phyloP scores from a whole-genome alignment of 2,329 filamentous ascomycete genomes.

The Aspergillus piperis region DNA sequence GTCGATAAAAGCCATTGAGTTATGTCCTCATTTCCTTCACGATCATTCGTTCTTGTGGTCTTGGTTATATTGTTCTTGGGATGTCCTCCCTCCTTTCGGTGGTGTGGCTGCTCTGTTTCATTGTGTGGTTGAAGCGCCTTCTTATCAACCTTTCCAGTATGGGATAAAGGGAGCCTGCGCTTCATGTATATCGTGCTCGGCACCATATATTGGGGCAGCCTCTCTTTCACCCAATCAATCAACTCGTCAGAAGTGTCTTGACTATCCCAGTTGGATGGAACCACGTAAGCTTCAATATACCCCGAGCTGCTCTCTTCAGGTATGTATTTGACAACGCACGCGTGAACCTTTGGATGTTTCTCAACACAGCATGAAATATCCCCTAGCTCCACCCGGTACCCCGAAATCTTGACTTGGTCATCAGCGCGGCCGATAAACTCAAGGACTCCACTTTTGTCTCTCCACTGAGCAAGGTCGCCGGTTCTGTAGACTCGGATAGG shows the following conservation, averaged over 20 bases:
- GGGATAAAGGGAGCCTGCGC: slow-evolving; percentile 66
- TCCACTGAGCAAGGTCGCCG: slow-evolving; percentile 63
- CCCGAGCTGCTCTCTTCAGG: background rate
- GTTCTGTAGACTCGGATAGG: slow-evolving; percentile 53
- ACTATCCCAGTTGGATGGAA: background rate
- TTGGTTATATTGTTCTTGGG: background rate
- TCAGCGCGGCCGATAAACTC: slow-evolving; percentile 74
- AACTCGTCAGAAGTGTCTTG: slow-evolving; percentile 45
- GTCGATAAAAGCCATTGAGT: too few species aligned
- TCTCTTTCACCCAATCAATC: slow-evolving; percentile 65
- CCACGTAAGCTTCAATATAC: slow-evolving; percentile 2
- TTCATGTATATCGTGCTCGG: slow-evolving; percentile 65
- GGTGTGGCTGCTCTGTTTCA: background rate
- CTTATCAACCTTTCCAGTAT: slow-evolving; percentile 65
- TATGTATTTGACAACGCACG: slow-evolving; percentile 1
- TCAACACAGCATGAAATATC: slow-evolving; percentile 58
- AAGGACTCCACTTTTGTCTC: slow-evolving; percentile 78
- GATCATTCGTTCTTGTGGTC: too few species aligned
- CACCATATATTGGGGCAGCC: slow-evolving; percentile 70
- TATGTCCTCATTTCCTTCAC: too few species aligned
- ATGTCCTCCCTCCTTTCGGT: background rate
- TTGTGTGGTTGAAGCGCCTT: slow-evolving; percentile 16
- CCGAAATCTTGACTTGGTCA: slow-evolving; percentile 83
- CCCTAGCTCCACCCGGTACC: slow-evolving; percentile 83
- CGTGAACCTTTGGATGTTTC: slow-evolving; percentile 63